These are phyloP conservation scores for Magnusiomyces suaveolens DNA, from an alignment of 1,139 yeast genomes.

Conservation along the genomic window DNA sequence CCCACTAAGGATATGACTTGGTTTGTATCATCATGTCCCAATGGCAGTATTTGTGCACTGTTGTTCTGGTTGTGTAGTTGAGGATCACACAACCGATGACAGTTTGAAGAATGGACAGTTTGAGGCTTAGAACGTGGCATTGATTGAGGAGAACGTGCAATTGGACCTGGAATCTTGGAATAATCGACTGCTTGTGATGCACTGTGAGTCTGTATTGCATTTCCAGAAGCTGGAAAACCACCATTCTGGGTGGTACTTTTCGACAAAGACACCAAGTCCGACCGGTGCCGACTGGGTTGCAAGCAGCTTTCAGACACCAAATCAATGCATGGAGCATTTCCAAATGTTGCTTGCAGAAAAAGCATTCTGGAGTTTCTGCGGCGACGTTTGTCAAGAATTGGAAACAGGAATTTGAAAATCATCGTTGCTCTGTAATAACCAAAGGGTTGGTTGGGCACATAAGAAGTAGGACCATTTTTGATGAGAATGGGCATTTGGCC, in stretches of 20 bases:
- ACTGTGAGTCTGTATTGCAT: too few relatives aligned
- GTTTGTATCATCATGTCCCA: background rate
- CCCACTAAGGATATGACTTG: background rate
- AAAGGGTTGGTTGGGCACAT: background rate
- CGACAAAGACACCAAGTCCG: background rate
- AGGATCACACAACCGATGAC: background rate
- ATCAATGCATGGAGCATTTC: background rate
- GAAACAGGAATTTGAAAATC: background rate
- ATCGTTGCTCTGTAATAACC: background rate
- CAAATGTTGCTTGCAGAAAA: constrained; percentile 3
- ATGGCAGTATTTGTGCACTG: background rate
- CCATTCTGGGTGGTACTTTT: background rate
- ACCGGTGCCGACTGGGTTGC: background rate
- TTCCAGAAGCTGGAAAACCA: too few relatives aligned
- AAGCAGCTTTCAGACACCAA: background rate
- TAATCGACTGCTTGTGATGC: too few relatives aligned
- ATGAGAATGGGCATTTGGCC: background rate
- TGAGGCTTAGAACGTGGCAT: background rate
- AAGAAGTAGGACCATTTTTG: background rate
- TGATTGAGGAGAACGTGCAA: background rate
- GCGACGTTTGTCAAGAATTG: background rate
- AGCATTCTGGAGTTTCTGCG: background rate
- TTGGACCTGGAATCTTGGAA: too few relatives aligned
- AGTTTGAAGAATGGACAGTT: background rate
- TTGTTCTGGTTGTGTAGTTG: background rate